Conservation (phyloP, 768 basidiomycete species). For the Lanmaoa rubissima region DNA sequence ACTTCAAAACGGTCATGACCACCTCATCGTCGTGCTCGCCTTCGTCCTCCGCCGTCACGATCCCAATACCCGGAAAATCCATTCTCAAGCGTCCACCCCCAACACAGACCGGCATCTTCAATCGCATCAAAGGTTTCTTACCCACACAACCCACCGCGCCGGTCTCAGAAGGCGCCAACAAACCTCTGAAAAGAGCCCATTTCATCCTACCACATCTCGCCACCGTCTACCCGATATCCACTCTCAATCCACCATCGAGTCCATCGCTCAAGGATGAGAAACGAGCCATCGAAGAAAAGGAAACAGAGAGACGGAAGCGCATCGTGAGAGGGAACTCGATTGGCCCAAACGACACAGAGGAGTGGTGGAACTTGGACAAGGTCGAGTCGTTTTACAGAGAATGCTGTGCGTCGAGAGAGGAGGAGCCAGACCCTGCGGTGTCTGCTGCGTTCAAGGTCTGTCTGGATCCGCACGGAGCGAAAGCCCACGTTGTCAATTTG, state of each 20-base stretch:
- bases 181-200: slow-evolving; percentile 81
- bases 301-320: slow-evolving; percentile 62
- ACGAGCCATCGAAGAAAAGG: slow-evolving; percentile 71
- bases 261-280: slow-evolving; percentile 80
- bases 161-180: slow-evolving; percentile 43
- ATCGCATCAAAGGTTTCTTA: slow-evolving; percentile 70
- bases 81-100: slow-evolving; percentile 79
- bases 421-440: slow-evolving; percentile 61
- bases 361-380: slow-evolving; percentile 85
- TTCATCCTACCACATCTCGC: slow-evolving; percentile 87
- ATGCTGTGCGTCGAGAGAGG: slow-evolving; percentile 77
- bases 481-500: background rate
- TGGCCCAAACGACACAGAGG: slow-evolving; percentile 39
- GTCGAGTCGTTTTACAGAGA: slow-evolving; percentile 86
- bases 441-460: slow-evolving; percentile 70
- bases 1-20: slow-evolving; percentile 15
- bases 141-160: slow-evolving; percentile 48
- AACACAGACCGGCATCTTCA: slow-evolving; percentile 64
- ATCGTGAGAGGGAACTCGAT: slow-evolving; percentile 58
- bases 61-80: slow-evolving; percentile 75
- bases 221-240: slow-evolving; percentile 89
- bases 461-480: background rate
- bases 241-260: slow-evolving; percentile 78
- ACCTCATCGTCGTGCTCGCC: slow-evolving; percentile 53
- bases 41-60: slow-evolving; percentile 79